Evolutionary conservation across 768 basidiomycete genomes (phyloP), one percentile per base, ranked within the genome.

Genomic region (Lactarius indigo): DNA sequence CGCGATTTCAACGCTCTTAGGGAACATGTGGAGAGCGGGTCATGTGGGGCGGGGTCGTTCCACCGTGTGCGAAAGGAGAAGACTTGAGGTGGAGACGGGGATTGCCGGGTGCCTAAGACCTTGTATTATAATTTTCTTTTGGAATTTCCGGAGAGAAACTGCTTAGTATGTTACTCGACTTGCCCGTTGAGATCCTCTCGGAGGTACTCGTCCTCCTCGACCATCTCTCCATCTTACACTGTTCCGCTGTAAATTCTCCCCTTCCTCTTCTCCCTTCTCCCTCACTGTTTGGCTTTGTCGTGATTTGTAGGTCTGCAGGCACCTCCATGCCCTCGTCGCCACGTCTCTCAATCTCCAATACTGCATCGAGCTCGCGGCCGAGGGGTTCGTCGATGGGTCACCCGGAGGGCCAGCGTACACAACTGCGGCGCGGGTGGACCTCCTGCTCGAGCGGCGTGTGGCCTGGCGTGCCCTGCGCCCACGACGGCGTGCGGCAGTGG

Each of bases 401-500:
- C 37, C 66, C 26, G 54, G 52, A 0, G 61, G 60, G 2, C 58
- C 68, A 17, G 41, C 67, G 0, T 37, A 76, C 33, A 60, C 72
- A 17, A 68, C 75, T 50, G 70, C 72, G 2, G 76, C 79, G 0
- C 77, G 79, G 0, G 74, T 82, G 17, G 62, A 64, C 0, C 74
- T 74, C 0, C 75, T 83, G 0, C 75, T 76, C 3, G 69, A 72
- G 23, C 74, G 80, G 0, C 77, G 82, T 2, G 56, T 44, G 0
- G 71, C 78, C 0, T 83, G 83, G 82, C 42, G 69, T 0, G 61
- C 70, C 68, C 20, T 70, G 79, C 15, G 69, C 65, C 78, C 78
- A 75, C 67, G 63, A 7, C 64, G 65, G 0, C 69, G 67, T 15
- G 64, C 69, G 1, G 57, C 66, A 0, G 72, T 81, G 0, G 73